Conservation (phyloP, 202 grass and related monocot species). For the Panicum virgatum region DNA sequence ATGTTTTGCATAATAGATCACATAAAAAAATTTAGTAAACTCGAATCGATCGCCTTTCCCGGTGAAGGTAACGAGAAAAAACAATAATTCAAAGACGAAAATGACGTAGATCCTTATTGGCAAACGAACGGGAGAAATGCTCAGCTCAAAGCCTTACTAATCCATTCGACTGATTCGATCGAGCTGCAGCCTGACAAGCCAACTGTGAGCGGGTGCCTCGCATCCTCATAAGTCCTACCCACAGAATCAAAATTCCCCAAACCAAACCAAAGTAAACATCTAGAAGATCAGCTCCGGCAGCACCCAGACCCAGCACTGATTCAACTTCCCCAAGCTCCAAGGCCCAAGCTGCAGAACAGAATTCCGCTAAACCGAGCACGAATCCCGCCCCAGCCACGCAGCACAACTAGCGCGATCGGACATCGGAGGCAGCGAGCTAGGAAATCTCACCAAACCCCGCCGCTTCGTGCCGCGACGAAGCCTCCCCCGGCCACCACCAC, state of each 20-base stretch:
- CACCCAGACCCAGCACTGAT: not conserved
- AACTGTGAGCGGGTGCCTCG: not conserved
- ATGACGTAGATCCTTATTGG: not conserved
- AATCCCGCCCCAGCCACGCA: not conserved
- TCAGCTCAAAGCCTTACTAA: not conserved
- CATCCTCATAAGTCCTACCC: not conserved
- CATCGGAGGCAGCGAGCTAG: not conserved
- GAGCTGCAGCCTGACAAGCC: not conserved
- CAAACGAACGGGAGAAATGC: not conserved
- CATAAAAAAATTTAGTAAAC: not conserved
- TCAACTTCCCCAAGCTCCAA: too few species aligned
- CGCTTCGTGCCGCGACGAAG: not conserved
- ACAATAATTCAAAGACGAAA: not conserved
- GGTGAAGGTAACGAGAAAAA: not conserved
- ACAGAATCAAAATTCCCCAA: not conserved
- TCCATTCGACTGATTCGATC: not conserved
- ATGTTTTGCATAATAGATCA: not conserved
- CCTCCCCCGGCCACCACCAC: not conserved
- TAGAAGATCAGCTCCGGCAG: not conserved
- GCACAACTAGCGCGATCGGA: not conserved
- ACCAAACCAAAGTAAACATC: not conserved
- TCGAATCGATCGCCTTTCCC: not conserved
- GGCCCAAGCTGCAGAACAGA: not conserved
- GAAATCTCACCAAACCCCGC: conserved; percentile 14
- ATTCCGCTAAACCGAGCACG: conserved; percentile 1